Conservation (phyloP, 768 basidiomycete species). For the Rhizopogon rudus region DNA sequence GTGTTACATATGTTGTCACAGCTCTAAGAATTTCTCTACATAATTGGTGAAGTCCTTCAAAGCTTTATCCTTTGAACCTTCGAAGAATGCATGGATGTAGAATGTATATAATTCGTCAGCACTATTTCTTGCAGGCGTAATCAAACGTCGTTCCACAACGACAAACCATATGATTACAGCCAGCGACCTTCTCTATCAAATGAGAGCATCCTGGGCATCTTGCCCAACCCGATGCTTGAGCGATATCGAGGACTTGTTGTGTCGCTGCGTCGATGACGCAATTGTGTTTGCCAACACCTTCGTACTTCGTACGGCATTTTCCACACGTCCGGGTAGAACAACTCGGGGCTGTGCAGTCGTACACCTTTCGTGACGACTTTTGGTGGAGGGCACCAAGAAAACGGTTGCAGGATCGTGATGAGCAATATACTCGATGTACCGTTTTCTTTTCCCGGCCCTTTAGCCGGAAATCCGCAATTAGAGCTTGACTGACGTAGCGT, state of each 20-base stretch:
- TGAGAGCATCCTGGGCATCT: constrained; percentile 1
- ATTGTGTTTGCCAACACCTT: background rate
- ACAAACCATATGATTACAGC: constrained; percentile 1
- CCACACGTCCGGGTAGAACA: constrained; percentile 5
- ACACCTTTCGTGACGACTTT: constrained; percentile 15
- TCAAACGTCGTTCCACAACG: constrained; percentile 1
- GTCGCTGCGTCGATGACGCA: constrained; percentile 1
- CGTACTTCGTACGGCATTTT: constrained; percentile 3
- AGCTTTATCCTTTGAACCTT: background rate
- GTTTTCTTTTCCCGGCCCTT: constrained; percentile 19
- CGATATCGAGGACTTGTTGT: background rate
- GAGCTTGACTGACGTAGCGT: constrained; percentile 8
- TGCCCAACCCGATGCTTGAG: background rate
- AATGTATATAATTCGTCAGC: background rate
- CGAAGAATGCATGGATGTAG: background rate
- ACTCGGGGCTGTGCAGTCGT: constrained; percentile 2
- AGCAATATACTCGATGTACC: constrained; percentile 22
- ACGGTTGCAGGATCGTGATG: constrained; percentile 16
- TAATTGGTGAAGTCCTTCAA: background rate
- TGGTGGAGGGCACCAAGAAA: constrained; percentile 20
- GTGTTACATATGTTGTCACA: background rate
- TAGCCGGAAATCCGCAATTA: constrained; percentile 8
- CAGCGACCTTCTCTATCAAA: constrained; percentile 1
- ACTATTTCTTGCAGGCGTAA: constrained; percentile 1
- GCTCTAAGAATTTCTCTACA: background rate